A percentile compares a stretch with the other conserved stretches of the same genome.
These are phyloP conservation scores for Colletotrichum ledebouriae DNA, from an alignment of 2,329 filamentous ascomycete genomes.

Conservation along the genomic window DNA sequence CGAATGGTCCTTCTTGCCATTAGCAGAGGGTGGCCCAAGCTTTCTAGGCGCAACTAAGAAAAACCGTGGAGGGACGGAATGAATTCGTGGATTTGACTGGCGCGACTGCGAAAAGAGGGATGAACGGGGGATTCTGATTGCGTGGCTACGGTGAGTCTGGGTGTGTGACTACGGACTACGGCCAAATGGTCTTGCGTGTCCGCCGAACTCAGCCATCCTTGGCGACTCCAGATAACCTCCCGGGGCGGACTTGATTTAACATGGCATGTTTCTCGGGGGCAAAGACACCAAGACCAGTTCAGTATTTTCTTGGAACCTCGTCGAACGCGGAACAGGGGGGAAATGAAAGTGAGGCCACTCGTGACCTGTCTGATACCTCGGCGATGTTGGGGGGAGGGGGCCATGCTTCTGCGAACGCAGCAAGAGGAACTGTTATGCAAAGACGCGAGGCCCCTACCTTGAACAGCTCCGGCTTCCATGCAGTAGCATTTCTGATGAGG, in stretches of 20 bases:
- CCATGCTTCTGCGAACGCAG: conserved; percentile 2
- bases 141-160: neutral
- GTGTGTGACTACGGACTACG: conserved; percentile 8
- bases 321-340: neutral
- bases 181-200: conserved; percentile 33
- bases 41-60: neutral
- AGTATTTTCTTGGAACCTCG: no score
- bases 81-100: conserved; percentile 10
- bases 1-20: neutral
- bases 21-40: conserved; percentile 33
- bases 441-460: neutral
- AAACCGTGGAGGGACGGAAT: neutral
- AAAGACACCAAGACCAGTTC: neutral
- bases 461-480: conserved; percentile 13
- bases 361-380: conserved; percentile 29
- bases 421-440: neutral
- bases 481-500: neutral
- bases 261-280: conserved; percentile 12
- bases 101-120: conserved; percentile 27
- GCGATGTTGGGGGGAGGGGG: neutral
- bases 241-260: neutral
- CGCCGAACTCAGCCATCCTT: conserved; percentile 38
- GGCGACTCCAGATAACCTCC: conserved; percentile 20
- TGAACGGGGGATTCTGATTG: conserved; percentile 27
- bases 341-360: conserved; percentile 1